phyloP scores from a whole-genome alignment of 1,139 yeast species.

The Schwanniomyces etchellsii region DNA sequence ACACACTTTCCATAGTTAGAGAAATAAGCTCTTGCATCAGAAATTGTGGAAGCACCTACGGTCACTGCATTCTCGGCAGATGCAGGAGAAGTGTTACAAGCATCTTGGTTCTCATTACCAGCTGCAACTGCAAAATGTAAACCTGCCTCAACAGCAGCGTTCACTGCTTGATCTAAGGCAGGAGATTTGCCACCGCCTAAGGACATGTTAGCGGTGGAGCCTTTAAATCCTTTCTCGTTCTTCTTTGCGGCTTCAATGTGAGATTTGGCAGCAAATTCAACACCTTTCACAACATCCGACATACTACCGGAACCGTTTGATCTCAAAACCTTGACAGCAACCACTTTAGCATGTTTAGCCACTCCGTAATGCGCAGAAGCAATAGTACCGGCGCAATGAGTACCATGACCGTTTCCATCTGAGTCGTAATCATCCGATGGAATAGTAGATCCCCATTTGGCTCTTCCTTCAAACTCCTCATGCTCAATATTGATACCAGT shows the following conservation, averaged over 20 bases:
- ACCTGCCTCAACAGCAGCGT: conserved; percentile 79
- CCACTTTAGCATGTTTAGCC: conserved; percentile 67
- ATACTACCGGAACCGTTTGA: conserved; percentile 75
- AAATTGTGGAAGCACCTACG: conserved; percentile 76
- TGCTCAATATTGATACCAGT: conserved; percentile 85
- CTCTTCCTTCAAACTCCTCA: conserved; percentile 86
- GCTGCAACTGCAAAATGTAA: conserved; percentile 85
- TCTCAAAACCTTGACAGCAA: conserved; percentile 74
- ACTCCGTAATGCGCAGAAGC: conserved; percentile 74
- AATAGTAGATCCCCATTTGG: conserved; percentile 87
- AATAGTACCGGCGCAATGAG: conserved; percentile 85
- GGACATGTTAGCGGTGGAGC: conserved; percentile 87
- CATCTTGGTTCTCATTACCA: conserved; percentile 82
- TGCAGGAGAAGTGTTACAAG: conserved; percentile 82
- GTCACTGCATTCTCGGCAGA: conserved; percentile 70
- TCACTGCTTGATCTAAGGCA: conserved; percentile 74
- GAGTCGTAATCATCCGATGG: conserved; percentile 76
- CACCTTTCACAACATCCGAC: conserved; percentile 79
- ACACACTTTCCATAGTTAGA: conserved; percentile 84
- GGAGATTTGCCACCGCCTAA: conserved; percentile 85
- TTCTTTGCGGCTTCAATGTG: conserved; percentile 55
- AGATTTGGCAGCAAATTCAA: conserved; percentile 67
- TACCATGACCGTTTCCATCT: conserved; percentile 95
- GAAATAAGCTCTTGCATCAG: conserved; percentile 73
- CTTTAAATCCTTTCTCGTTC: conserved; percentile 63